phyloP scores from a whole-genome alignment of 2,329 filamentous ascomycete genomes.

The Diaporthe ampelina region DNA sequence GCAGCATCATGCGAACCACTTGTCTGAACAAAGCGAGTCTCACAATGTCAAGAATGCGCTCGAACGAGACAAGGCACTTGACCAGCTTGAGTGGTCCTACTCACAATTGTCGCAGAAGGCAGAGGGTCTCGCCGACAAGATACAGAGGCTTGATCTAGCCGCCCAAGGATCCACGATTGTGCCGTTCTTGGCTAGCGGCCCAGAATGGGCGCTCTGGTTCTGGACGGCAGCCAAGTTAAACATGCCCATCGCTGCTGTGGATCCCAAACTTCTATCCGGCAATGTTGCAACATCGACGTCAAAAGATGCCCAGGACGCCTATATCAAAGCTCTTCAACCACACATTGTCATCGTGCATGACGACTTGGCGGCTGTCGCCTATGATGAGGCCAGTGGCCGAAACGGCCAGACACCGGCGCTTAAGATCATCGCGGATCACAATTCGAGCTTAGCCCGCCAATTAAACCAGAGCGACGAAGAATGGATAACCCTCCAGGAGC shows the following conservation, averaged over 20 bases:
- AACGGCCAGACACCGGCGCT: background rate
- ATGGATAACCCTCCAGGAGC: background rate
- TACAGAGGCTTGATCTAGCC: background rate
- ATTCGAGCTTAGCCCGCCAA: background rate
- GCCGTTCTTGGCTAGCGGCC: slow-evolving; percentile 10
- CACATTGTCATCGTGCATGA: background rate
- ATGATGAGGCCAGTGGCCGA: background rate
- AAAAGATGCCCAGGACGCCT: background rate
- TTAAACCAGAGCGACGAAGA: background rate
- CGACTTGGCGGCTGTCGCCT: background rate
- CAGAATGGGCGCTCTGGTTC: slow-evolving; percentile 6
- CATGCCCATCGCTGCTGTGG: slow-evolving; percentile 13
- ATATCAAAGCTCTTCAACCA: background rate
- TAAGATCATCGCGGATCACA: background rate
- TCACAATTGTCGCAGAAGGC: background rate
- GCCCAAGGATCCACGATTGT: background rate
- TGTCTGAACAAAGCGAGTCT: background rate
- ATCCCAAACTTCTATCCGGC: background rate
- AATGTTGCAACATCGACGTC: background rate
- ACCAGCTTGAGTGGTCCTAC: background rate
- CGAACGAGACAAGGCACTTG: too few relatives aligned
- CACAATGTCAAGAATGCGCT: background rate
- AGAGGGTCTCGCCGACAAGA: background rate
- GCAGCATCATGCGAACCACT: background rate
- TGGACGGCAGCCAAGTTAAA: slow-evolving; percentile 11